These are phyloP conservation scores for Vitis cinerea DNA, from an alignment of 164 flowering plant species.

Conservation along the genomic window DNA sequence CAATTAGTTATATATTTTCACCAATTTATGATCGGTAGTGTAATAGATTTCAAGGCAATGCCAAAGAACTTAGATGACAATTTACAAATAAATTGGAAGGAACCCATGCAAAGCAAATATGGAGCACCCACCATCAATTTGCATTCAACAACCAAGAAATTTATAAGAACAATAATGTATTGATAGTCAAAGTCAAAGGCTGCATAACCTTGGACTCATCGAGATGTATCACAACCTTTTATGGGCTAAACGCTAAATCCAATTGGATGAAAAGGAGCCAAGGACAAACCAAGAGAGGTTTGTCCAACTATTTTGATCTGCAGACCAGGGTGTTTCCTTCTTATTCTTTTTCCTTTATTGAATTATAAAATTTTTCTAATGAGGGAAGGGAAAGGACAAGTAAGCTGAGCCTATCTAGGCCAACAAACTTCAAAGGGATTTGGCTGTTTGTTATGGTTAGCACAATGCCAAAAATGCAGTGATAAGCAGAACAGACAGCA, in stretches of 20 bases:
- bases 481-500: neutral
- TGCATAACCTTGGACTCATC: neutral
- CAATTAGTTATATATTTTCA: conserved; percentile 11
- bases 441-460: neutral
- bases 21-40: neutral
- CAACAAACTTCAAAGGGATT: neutral
- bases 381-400: no score
- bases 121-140: neutral
- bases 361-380: no score
- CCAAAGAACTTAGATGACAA: neutral
- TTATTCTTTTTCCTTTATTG: no score
- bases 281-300: neutral
- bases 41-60: neutral
- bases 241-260: neutral
- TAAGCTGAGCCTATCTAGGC: no score
- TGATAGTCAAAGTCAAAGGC: no score
- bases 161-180: no score
- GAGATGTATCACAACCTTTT: neutral
- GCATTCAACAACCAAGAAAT: neutral
- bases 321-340: no score
- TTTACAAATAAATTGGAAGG: neutral
- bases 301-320: no score
- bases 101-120: neutral
- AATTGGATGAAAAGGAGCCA: neutral
- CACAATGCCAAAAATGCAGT: neutral